phyloP scores from a whole-genome alignment of 2,329 filamentous ascomycete genomes.

The Salinomyces thailandicus region DNA sequence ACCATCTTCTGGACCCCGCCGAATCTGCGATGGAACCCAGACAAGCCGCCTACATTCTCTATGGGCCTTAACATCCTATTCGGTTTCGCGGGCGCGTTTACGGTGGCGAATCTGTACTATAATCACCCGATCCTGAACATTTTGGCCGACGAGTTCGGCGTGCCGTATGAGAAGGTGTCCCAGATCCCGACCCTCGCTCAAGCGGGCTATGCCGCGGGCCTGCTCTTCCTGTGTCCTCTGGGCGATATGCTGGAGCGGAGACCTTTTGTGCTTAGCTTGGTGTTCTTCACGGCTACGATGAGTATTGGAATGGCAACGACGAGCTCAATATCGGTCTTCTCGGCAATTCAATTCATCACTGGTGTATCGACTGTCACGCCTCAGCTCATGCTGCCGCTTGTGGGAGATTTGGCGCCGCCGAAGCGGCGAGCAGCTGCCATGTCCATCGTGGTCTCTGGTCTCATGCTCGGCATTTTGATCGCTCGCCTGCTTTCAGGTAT shows the following conservation, averaged over 20 bases:
- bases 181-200: constrained; percentile 67
- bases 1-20: constrained; percentile 50
- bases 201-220: constrained; percentile 63
- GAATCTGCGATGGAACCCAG: constrained; percentile 57
- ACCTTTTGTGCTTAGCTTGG: constrained; percentile 56
- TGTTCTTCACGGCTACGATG: constrained; percentile 53
- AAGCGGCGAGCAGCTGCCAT: constrained; percentile 58
- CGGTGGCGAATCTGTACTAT: constrained; percentile 74
- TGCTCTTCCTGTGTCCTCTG: constrained; percentile 65
- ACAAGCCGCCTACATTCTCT: constrained; percentile 57
- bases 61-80: constrained; percentile 61
- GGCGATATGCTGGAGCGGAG: constrained; percentile 59
- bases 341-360: constrained; percentile 59
- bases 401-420: constrained; percentile 65
- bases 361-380: constrained; percentile 74
- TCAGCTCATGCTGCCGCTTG: constrained; percentile 63
- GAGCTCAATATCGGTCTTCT: constrained; percentile 52
- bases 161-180: constrained; percentile 57
- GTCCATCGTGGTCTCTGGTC: constrained; percentile 63
- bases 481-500: constrained; percentile 67
- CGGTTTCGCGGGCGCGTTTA: constrained; percentile 54
- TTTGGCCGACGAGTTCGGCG: constrained; percentile 58
- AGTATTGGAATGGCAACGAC: constrained; percentile 67
- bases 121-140: constrained; percentile 70
- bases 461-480: constrained; percentile 65